A percentile compares a stretch with the other conserved stretches of the same genome.
These are phyloP conservation scores for Cotoneaster glaucophyllus DNA, from an alignment of 306 rosid species.

Conservation along the genomic window DNA sequence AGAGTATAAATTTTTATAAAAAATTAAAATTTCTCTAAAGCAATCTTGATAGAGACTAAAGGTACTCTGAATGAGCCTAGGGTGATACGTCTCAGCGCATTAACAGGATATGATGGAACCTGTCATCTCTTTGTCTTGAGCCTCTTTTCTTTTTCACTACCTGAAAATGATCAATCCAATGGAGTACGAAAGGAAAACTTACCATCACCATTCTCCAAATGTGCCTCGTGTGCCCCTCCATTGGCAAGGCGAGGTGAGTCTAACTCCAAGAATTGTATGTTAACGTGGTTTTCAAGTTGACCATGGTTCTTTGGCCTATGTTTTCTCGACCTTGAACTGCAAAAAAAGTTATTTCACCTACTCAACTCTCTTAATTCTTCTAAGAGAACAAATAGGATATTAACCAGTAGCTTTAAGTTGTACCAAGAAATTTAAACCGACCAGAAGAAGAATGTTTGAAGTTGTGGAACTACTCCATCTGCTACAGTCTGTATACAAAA, in stretches of 20 bases:
- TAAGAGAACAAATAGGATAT: constrained; percentile 17
- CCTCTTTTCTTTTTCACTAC: not conserved
- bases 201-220: constrained; percentile 55
- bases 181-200: not conserved
- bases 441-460: constrained; percentile 82
- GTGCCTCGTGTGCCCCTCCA: constrained; percentile 43
- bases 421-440: constrained; percentile 48
- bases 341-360: constrained; percentile 25
- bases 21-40: not conserved
- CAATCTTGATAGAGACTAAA: not conserved
- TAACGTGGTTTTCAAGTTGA: constrained; percentile 44
- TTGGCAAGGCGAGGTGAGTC: constrained; percentile 46
- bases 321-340: constrained; percentile 66
- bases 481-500: constrained; percentile 55
- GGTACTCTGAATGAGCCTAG: not conserved
- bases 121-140: not conserved
- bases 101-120: not conserved
- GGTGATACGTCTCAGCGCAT: not conserved
- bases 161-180: not conserved
- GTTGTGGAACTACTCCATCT: constrained; percentile 65
- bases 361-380: constrained; percentile 17
- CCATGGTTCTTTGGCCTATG: constrained; percentile 29
- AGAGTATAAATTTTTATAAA: not conserved
- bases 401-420: constrained; percentile 27
- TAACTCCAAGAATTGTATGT: constrained; percentile 76